Evolutionary conservation across 2,329 filamentous ascomycete genomes (phyloP).

Genomic region (Gaeumannomyces sp.): DNA sequence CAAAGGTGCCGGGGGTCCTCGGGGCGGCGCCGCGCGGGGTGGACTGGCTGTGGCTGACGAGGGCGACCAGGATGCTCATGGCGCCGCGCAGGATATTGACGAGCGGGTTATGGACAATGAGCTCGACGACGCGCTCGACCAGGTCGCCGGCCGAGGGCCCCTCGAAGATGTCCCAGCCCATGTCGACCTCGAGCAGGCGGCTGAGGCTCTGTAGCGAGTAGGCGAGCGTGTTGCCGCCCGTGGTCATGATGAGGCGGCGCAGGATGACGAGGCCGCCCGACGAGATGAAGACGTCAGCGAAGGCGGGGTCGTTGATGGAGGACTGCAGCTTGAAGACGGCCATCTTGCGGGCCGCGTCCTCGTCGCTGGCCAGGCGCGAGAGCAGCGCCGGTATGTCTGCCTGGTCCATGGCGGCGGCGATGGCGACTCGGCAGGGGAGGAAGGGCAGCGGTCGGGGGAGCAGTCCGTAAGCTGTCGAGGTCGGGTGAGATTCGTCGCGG

Average conservation of each 20-base stretch:
- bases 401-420: constrained; percentile 50
- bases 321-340: constrained; percentile 96
- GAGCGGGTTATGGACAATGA: constrained; percentile 89
- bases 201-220: constrained; percentile 89
- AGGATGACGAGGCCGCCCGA: constrained; percentile 79
- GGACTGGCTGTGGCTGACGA: constrained; percentile 78
- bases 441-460: background rate
- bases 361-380: constrained; percentile 58
- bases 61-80: constrained; percentile 91
- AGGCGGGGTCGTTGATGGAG: constrained; percentile 91
- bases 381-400: constrained; percentile 60
- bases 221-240: constrained; percentile 88
- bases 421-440: background rate
- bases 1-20: constrained; percentile 58
- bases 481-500: background rate
- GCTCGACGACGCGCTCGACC: constrained; percentile 73
- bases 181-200: constrained; percentile 86
- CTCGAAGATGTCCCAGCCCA: constrained; percentile 90
- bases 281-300: constrained; percentile 92
- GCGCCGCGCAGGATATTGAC: constrained; percentile 96
- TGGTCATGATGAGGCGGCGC: constrained; percentile 74
- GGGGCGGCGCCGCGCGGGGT: constrained; percentile 28
- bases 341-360: constrained; percentile 96
- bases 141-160: constrained; percentile 57
- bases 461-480: background rate